A percentile compares a stretch with the other conserved stretches of the same genome.
phyloP scores from a whole-genome alignment of 2,329 filamentous ascomycete genomes.

The Cytospora chrysosperma region DNA sequence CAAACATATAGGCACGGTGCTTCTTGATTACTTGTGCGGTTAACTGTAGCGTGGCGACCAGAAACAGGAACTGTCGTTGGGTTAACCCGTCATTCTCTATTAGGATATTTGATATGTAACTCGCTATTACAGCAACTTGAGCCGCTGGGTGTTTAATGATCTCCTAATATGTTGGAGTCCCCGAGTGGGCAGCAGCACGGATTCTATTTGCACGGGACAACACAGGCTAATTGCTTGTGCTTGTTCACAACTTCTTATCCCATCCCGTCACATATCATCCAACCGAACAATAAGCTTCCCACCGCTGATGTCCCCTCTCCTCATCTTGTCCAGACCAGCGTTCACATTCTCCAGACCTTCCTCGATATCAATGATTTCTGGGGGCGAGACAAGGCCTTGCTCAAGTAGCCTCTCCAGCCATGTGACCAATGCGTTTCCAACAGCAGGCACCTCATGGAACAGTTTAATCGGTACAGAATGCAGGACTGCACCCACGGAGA shows the following conservation, averaged over 20 bases:
- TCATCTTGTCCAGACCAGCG: conserved; percentile 62
- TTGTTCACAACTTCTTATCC: not conserved
- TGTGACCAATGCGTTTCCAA: conserved; percentile 61
- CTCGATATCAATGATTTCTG: conserved; percentile 64
- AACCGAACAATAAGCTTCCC: conserved; percentile 63
- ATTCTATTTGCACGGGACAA: too few relatives aligned
- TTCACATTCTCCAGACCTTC: conserved; percentile 68
- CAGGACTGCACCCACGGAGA: conserved; percentile 46
- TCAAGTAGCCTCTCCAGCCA: conserved; percentile 69
- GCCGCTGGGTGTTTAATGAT: not conserved
- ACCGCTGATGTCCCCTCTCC: conserved; percentile 64
- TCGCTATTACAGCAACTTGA: too few relatives aligned
- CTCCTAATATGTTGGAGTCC: not conserved
- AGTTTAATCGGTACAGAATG: conserved; percentile 74
- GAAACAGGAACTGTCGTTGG: too few relatives aligned
- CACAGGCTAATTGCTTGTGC: too few relatives aligned
- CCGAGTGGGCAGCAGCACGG: not conserved
- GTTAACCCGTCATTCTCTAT: too few relatives aligned
- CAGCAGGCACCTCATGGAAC: conserved; percentile 65
- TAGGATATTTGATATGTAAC: too few relatives aligned
- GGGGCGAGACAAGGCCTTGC: conserved; percentile 52
- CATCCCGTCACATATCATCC: conserved; percentile 20
- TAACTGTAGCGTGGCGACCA: too few relatives aligned
- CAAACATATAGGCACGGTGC: too few relatives aligned
- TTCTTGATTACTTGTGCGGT: too few relatives aligned